phyloP scores from a whole-genome alignment of 768 basidiomycete genomes.

The Hericium coralloides region DNA sequence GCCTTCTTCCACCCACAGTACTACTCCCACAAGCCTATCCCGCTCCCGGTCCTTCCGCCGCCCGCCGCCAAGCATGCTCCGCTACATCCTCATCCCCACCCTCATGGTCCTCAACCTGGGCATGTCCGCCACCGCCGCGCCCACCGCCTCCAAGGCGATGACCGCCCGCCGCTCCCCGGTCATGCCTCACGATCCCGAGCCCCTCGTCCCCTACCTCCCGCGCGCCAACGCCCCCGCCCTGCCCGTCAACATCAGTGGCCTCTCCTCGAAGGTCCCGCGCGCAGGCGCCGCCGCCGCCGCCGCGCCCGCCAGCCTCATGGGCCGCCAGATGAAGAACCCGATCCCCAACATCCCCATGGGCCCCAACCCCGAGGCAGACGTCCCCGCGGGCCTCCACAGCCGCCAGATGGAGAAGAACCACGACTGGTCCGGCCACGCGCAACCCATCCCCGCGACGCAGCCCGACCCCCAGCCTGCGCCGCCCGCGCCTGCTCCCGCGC shows the following conservation, averaged over 20 bases:
- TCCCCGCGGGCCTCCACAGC: not conserved
- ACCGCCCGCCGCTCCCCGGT: not conserved
- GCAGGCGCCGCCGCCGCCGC: not conserved
- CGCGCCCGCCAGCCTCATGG: not conserved
- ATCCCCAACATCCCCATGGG: not conserved
- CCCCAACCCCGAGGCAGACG: not conserved
- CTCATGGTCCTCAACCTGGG: constrained; percentile 1
- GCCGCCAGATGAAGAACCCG: not conserved
- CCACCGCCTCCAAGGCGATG: not conserved
- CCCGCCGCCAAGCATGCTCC: not conserved
- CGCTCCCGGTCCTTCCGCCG: not conserved
- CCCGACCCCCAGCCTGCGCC: not conserved
- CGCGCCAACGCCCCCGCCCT: not conserved
- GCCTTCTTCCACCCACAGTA: no score
- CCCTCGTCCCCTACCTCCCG: not conserved
- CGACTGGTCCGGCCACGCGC: constrained; percentile 1
- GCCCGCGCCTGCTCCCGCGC: not conserved
- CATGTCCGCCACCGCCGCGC: not conserved
- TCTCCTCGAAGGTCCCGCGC: not conserved
- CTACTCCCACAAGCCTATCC: no score
- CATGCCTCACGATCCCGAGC: not conserved
- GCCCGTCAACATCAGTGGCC: not conserved
- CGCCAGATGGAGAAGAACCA: constrained; percentile 1
- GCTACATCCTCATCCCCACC: not conserved
- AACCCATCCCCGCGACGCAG: not conserved